Base-by-base conservation (phyloP, 73 alveolate genomes). In the Breviolum minutum region DNA sequence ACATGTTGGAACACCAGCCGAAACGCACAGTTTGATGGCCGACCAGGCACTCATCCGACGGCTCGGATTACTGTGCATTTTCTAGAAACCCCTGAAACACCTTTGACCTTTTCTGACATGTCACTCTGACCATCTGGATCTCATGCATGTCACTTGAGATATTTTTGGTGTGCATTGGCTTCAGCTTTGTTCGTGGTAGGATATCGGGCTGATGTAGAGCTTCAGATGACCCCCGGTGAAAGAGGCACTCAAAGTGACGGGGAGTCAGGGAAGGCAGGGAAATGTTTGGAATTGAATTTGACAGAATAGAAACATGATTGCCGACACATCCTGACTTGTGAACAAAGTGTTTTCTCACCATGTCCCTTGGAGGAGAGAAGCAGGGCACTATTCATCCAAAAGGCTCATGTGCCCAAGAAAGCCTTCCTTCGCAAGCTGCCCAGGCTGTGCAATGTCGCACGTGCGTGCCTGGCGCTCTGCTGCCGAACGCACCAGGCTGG, bases 361-460 rank as follows among this genome's bases (percentile, higher is more conserved):
- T 68, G 17, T 68, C 77, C 77, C 77, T 17, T 22, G 24, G 77
- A 17, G 8, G n/a, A 14, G n/a, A 68, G n/a, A 14, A 68, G 77
- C 77, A 68, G 77, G n/a, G 24, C 17, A 68, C n/a, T n/a, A 66
- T 22, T 22, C 77, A 68, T 68, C 77, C 77, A 22, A 22, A 68
- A 22, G 54, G 54, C 54, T 40, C 54, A 40, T 40, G 54, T 40
- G 54, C 54, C 54, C 54, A 40, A 40, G 54, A 40, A 40, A 40
- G 54, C 54, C 54, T 40, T 40, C 54, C 54, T 40, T 40, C 54
- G 54, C 54, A 40, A 40, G 54, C 54, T 40, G 54, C 54, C 64
- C 54, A 87, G 95, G 95, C 82, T 87, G 95, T 24, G 95, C 95
- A 8, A 87, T 87, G 95, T 87, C 95, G 30, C 95, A 87, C n/a